phyloP scores from a whole-genome alignment of 2,329 filamentous ascomycete genomes.

The Paraphoma sp. region DNA sequence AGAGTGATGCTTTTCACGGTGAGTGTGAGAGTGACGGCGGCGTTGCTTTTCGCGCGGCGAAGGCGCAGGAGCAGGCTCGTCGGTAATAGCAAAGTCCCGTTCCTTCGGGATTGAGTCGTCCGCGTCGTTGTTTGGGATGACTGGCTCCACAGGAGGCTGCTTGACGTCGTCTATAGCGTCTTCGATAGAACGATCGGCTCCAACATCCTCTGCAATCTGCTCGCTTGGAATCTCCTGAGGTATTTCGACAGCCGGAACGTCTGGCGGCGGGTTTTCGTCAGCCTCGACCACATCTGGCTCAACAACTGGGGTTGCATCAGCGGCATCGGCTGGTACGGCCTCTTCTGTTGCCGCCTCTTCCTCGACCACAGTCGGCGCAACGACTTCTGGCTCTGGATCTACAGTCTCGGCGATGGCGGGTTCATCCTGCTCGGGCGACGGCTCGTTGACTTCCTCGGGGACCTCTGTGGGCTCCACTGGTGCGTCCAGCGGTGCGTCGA shows the following conservation, averaged over 20 bases:
- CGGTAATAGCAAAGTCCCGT: slow-evolving; percentile 36
- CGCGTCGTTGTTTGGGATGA: neutral
- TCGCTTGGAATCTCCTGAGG: neutral
- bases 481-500: slow-evolving; percentile 1
- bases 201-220: neutral
- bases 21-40: slow-evolving; percentile 38
- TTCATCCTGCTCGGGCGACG: neutral
- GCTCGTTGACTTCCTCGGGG: neutral
- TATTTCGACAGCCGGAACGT: neutral
- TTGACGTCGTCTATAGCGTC: neutral
- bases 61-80: slow-evolving; percentile 27
- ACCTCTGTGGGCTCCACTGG: neutral
- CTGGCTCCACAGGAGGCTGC: neutral
- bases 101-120: slow-evolving; percentile 15
- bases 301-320: neutral
- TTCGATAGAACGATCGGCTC: slow-evolving; percentile 2
- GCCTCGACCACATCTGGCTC: slow-evolving; percentile 2
- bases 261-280: neutral
- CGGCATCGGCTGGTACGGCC: neutral
- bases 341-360: neutral
- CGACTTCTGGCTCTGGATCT: neutral
- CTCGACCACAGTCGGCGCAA: too few relatives aligned
- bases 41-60: slow-evolving; percentile 33
- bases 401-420: neutral
- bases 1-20: slow-evolving; percentile 35